A percentile compares a stretch with the other conserved stretches of the same genome.
These are phyloP conservation scores for Citrus sinensis DNA, from an alignment of 345 rosid genomes.

Conservation along the genomic window DNA sequence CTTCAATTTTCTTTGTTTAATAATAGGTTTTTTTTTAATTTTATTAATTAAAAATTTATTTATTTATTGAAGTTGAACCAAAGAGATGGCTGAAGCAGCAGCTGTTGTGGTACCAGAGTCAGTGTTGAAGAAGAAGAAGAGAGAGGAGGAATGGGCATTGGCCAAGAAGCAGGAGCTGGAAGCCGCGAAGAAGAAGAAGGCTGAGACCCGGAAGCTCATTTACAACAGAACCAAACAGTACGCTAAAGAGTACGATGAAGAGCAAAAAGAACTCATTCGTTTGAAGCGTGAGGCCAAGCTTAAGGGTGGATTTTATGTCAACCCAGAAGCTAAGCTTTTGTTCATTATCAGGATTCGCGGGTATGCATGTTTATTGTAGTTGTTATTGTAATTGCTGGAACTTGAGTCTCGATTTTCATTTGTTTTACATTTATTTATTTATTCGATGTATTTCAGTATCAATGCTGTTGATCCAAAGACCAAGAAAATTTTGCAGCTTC, in stretches of 20 bases:
- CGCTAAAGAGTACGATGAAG: constrained; percentile 48
- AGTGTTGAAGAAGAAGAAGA: constrained; percentile 74
- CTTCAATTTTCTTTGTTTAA: not conserved
- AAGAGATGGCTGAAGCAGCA: constrained; percentile 29
- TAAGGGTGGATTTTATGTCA: constrained; percentile 88
- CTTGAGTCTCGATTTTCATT: not conserved
- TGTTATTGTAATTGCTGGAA: not conserved
- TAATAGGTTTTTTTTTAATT: too few species aligned
- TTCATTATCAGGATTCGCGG: constrained; percentile 82
- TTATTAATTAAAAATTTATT: too few species aligned
- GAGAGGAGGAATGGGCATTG: constrained; percentile 60
- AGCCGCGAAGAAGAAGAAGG: constrained; percentile 51
- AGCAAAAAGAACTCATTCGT: constrained; percentile 62
- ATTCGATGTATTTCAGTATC: constrained; percentile 42
- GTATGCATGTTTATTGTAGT: constrained; percentile 26
- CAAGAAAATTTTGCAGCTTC: constrained; percentile 83
- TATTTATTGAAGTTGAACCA: not conserved
- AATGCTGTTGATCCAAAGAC: constrained; percentile 90
- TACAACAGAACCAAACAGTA: constrained; percentile 56
- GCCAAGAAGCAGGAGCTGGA: constrained; percentile 40
- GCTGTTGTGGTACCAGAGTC: constrained; percentile 67
- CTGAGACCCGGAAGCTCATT: constrained; percentile 53
- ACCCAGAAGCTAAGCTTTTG: constrained; percentile 83
- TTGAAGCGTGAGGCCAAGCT: constrained; percentile 85
- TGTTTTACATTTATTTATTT: not conserved